Conservation (phyloP, 75 land plant genomes). For the Selaginella tamariscina region DNA sequence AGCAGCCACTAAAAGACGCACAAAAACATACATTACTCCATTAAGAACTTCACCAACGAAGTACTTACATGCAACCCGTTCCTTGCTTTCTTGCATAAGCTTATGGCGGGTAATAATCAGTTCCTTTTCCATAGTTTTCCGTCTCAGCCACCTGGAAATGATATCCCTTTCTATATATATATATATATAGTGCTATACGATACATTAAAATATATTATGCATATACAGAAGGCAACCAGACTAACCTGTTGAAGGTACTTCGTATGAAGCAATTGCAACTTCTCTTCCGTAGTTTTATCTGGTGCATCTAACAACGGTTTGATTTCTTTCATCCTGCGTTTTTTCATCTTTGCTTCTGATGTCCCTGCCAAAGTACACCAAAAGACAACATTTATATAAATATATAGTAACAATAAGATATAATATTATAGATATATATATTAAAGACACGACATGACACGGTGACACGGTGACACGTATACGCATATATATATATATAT, state of each 20-base stretch:
- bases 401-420: too few species aligned
- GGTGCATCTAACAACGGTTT: constrained; percentile 22
- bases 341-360: constrained; percentile 11
- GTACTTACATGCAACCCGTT: constrained; percentile 61
- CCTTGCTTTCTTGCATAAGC: constrained; percentile 49
- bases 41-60: not conserved
- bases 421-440: too few species aligned
- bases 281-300: constrained; percentile 24
- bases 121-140: constrained; percentile 48
- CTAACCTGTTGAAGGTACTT: constrained; percentile 28
- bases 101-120: constrained; percentile 45
- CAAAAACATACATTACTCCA: not conserved
- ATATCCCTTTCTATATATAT: too few species aligned
- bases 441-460: too few species aligned
- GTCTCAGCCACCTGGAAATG: constrained; percentile 38
- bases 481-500: too few species aligned
- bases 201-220: not conserved
- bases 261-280: constrained; percentile 20
- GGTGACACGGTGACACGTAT: too few species aligned
- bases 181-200: too few species aligned
- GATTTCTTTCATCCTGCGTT: constrained; percentile 21
- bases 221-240: not conserved
- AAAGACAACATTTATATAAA: too few species aligned
- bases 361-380: not conserved
- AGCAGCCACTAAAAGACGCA: constrained; percentile 6